Evolutionary conservation across 352 stramenopile genomes (phyloP).

Genomic region (Halophytophthora batemanensis): DNA sequence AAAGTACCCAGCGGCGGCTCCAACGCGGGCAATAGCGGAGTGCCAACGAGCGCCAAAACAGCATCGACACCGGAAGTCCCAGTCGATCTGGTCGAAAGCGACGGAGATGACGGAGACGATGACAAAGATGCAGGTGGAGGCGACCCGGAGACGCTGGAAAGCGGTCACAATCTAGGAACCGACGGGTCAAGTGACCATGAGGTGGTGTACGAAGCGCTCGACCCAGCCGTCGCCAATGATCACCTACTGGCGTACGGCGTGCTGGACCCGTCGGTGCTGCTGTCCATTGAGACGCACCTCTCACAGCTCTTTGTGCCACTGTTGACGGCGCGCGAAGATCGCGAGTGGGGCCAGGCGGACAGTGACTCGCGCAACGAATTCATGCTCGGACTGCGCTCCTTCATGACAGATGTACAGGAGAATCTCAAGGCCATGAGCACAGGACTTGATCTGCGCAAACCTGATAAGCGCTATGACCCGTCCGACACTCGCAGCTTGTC

Average conservation of each 20-base stretch:
- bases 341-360: conserved; percentile 68
- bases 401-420: conserved; percentile 84
- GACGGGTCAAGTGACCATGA: conserved; percentile 13
- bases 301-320: conserved; percentile 71
- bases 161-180: not conserved
- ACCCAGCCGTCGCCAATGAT: conserved; percentile 68
- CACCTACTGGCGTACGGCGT: conserved; percentile 67
- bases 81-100: no score
- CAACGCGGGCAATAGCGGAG: conserved; percentile 3
- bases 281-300: conserved; percentile 72
- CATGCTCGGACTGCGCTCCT: conserved; percentile 73
- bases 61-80: not conserved
- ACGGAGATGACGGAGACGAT: not conserved
- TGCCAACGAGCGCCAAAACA: not conserved
- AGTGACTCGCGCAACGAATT: conserved; percentile 79
- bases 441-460: conserved; percentile 85
- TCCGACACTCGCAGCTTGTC: conserved; percentile 69
- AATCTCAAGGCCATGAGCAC: conserved; percentile 89
- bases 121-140: conserved; percentile 1
- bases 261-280: conserved; percentile 62
- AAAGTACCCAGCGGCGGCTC: conserved; percentile 35
- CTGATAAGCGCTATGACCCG: conserved; percentile 77
- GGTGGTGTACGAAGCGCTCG: conserved; percentile 24
- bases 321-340: conserved; percentile 25
- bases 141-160: conserved; percentile 23